Base-by-base conservation (phyloP, 345 rosid species). In the Tarenaya hassleriana region DNA sequence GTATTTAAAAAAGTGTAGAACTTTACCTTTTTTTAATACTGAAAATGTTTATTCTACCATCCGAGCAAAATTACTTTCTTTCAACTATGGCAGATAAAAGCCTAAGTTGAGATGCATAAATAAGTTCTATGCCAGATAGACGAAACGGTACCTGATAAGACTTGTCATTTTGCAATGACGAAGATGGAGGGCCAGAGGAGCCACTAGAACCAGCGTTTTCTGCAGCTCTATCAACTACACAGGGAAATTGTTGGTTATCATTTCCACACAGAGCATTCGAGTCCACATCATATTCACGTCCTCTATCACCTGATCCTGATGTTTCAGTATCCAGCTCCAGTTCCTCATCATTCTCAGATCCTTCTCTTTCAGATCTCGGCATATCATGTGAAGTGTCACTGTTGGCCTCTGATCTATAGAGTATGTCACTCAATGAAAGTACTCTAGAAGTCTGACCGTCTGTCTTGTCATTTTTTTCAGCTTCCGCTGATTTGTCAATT, bases 281-380 rank as follows among this genome's bases (percentile, higher is more conserved):
- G 24, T 88, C 86, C 67, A 63, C 47, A 56, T 83, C 94, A n/a
- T n/a, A n/a, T n/a, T n/a, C n/a, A 60, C 61, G 86, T 32, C 61
- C 62, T 48, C 60, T 67, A 71, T 92, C 95, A 51, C 83, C 98
- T 4, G 94, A 77, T 32, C 79, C 12, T 47, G 88, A 73, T 44
- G 96, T 71, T 68, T 78, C 94, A 56, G 83, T 77, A 64, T 85
- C 94, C 56, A 92, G 70, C 70, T 84, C 98, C 72, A 88, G 41
- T 63, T 92, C 96, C 65, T 84, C 96, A 11, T 88, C 94, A 74
- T 77, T 76, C 72, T 84, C 95, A 60, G 96, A 92, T 37, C 88
- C 94, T 68, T 83, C 96, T 73, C 95, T 76, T 66, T 84, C 95
- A 32, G 96, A 80, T 73, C 87, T 79, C 24, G 83, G 86, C 61